A percentile compares a stretch with the other conserved stretches of the same genome.
phyloP scores from a whole-genome alignment of 2,329 filamentous ascomycete genomes.

The Penicillium palitans region DNA sequence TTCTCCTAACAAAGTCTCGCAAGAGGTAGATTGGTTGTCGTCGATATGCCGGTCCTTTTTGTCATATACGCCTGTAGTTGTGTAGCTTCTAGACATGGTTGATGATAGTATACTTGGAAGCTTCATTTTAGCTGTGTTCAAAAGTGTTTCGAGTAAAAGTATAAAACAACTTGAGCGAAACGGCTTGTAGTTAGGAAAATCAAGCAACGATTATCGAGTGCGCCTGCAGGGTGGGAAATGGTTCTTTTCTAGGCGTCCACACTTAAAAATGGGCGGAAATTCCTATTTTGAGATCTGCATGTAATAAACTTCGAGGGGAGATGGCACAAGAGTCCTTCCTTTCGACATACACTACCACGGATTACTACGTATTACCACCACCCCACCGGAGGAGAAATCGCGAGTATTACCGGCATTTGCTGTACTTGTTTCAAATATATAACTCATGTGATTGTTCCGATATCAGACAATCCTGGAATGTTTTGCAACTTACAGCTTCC shows the following conservation, averaged over 20 bases:
- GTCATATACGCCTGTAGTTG: neutral
- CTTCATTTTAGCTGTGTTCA: neutral
- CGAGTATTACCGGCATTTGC: neutral
- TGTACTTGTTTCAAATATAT: neutral
- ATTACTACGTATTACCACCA: neutral
- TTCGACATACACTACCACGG: neutral
- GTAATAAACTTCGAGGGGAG: neutral
- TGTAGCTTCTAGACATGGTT: neutral
- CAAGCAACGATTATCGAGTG: neutral
- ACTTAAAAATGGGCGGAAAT: neutral
- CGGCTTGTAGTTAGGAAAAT: neutral
- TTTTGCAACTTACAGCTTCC: neutral
- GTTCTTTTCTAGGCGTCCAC: neutral
- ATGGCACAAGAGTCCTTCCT: neutral
- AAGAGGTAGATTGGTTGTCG: neutral
- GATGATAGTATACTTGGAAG: neutral
- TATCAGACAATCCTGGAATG: neutral
- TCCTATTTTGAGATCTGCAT: neutral
- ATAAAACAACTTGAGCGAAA: neutral
- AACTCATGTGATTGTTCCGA: neutral
- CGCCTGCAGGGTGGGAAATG: neutral
- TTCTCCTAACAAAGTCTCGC: neutral
- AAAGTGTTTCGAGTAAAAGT: neutral
- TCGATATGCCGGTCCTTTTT: neutral
- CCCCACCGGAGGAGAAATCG: neutral